Evolutionary conservation across 2,329 filamentous ascomycete species (phyloP), one percentile per base, ranked within the genome.

Genomic region (Cladosporium sp.): DNA sequence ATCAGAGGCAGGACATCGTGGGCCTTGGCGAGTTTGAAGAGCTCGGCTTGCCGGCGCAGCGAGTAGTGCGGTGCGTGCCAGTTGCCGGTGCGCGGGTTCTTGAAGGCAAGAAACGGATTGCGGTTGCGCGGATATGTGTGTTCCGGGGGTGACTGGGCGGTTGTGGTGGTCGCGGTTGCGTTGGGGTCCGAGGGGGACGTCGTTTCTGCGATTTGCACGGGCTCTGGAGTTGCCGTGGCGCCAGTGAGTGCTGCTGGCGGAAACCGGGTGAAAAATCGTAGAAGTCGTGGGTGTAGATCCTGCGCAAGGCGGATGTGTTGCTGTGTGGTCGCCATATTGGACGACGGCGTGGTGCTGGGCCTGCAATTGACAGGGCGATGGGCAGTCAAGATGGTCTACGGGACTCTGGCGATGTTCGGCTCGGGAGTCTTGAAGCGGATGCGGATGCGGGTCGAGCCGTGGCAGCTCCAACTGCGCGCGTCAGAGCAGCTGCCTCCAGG

Each of bases 221-320:
- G 44, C 18, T 37, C 40, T 18, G 51, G 19, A n/a, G 51, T 33
- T 34, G 40, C 43, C 13, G 51, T n/a, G 32, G 40, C 44, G 42
- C 49, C 43, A 10, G 34, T 52, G 38, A 53, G 19, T 14, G 38
- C 22, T 65, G 79, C 44, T 22, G 92, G 90, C 40, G 93, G 93
- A 70, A 92, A 96, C 59, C 87, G 86, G 53, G 86, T 86, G 72
- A 98, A 87, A 80, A 98, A 96, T 64, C 84, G 83, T 66, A 86
- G 81, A 43, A 98, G 81, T 38, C 85, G 85, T 50, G 81, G 76
- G 8, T 90, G 93, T 38, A 97, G 82, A 59, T 81, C 76, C 71
- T 84, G 82, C 56, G 87, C 87, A 18, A 63, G 58, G 54, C 71
- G 65, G 53, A 79, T 66, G 57, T 72, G 68, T 35, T 67, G 52